A percentile compares a stretch with the other conserved stretches of the same genome.
phyloP scores from a whole-genome alignment of 768 basidiomycete species.

The Austroboletus festivus region DNA sequence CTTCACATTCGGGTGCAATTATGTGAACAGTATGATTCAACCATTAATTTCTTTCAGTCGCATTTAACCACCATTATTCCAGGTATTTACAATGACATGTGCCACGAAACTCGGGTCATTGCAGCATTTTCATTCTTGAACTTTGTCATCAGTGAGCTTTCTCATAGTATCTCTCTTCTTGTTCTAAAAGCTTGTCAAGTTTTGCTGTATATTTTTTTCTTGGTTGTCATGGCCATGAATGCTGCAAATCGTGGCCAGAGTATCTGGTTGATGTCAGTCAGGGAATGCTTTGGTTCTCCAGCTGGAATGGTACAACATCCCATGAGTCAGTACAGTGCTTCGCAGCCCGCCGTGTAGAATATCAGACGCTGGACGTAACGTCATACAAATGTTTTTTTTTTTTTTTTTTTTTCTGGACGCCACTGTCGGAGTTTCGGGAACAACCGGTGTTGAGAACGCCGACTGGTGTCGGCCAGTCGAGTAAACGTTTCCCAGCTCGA shows the following conservation, averaged over 20 bases:
- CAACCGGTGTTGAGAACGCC: slow-evolving; percentile 15
- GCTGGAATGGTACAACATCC: slow-evolving; percentile 9
- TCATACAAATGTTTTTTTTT: no score
- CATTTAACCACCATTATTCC: background rate
- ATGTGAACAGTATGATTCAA: slow-evolving; percentile 3
- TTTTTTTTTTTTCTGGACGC: background rate
- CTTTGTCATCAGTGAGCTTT: slow-evolving; percentile 33
- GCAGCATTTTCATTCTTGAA: slow-evolving; percentile 36
- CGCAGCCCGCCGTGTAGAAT: background rate
- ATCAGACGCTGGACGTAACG: no score
- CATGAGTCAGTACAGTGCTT: slow-evolving; percentile 15
- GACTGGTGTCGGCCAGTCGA: background rate
- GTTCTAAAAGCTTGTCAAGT: slow-evolving; percentile 25
- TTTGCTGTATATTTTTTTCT: slow-evolving; percentile 25
- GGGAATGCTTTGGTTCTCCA: slow-evolving; percentile 21
- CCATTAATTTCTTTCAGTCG: background rate
- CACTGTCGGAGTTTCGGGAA: slow-evolving; percentile 33
- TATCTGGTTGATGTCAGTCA: slow-evolving; percentile 35
- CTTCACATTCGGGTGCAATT: slow-evolving; percentile 13
- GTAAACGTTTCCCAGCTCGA: slow-evolving; percentile 18
- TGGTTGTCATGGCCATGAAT: slow-evolving; percentile 26
- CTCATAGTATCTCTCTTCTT: background rate
- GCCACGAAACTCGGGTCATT: slow-evolving; percentile 31
- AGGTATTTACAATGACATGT: slow-evolving; percentile 17
- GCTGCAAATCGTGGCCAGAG: slow-evolving; percentile 27